Base-by-base conservation (phyloP, 495 filamentous ascomycete species). In the Aspergillus wentii region DNA sequence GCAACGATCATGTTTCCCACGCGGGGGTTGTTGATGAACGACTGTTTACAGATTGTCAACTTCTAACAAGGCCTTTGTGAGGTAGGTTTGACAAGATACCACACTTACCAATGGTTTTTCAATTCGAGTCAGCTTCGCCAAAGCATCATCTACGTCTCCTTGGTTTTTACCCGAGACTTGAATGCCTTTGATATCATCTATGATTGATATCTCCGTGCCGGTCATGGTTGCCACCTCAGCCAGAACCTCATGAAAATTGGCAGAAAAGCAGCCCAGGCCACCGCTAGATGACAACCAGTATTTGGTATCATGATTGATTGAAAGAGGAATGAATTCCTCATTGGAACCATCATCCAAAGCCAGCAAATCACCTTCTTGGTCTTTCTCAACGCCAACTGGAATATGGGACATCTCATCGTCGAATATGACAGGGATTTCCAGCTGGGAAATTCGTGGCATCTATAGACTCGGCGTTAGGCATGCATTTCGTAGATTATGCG, bases 61-160 rank as follows among this genome's bases (percentile, higher is more conserved):
- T 26, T 8, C n/a, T n/a, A n/a, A n/a, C 22, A 16, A 14, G 10
- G 21, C 13, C 15, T 26, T 18, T 3, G 14, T 17, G 5, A 14
- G 20, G 33, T 37, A 5, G 11, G 9, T 3, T 29, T 8, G 2
- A 23, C 11, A 11, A 9, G 15, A 29, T 3, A 8, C n/a, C 11
- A 7, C 13, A 42, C 56, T 33, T 44, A 57, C 53, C 43, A 57
- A 34, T 0, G 51, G 68, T 27, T 64, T 73, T 41, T 94, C 86
- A 4, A 91, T 59, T 7, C 59, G 60, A 37, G 81, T 76, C 25
- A 94, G 75, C 29, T 70, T 76, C 15, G 74, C 67, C 13, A 91
- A 64, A 11, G 87, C 86, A 33, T 73, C 72, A 34, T 90, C 78
- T 5, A 88, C 66, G 32, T 86, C 72, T 20, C 76, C 81, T 10